These are phyloP conservation scores for Phallus indusiatus DNA, from an alignment of 768 basidiomycete species.

Conservation along the genomic window DNA sequence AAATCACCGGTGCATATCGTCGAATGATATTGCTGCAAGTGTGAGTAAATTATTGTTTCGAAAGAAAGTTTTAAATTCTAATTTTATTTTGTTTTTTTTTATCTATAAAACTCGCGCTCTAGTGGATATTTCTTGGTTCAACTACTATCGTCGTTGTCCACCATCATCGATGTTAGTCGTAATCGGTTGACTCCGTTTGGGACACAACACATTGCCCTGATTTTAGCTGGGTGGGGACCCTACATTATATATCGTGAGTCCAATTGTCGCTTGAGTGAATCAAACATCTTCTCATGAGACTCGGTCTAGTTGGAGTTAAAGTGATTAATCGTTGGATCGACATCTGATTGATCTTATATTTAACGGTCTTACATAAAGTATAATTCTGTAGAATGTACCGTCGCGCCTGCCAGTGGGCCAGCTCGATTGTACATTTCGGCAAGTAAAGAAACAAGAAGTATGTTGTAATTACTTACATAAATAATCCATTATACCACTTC, in stretches of 20 bases:
- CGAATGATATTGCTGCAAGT: slow-evolving; percentile 48
- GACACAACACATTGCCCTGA: slow-evolving; percentile 53
- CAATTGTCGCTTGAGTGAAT: neutral
- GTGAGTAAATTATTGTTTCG: slow-evolving; percentile 21
- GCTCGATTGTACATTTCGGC: too few relatives aligned
- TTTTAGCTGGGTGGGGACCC: slow-evolving; percentile 54
- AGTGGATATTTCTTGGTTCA: slow-evolving; percentile 39
- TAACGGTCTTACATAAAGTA: too few relatives aligned
- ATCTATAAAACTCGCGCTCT: neutral
- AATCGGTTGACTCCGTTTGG: slow-evolving; percentile 39
- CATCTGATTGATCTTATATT: neutral
- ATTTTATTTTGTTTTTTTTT: too few relatives aligned
- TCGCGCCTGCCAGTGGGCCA: too few relatives aligned
- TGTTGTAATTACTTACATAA: too few relatives aligned
- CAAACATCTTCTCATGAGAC: neutral
- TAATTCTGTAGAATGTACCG: too few relatives aligned
- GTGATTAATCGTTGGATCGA: neutral
- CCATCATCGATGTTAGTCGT: slow-evolving; percentile 39
- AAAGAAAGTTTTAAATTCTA: neutral
- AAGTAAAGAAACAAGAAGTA: too few relatives aligned
- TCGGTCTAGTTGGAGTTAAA: neutral
- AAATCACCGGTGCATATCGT: slow-evolving; percentile 32
- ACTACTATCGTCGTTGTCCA: slow-evolving; percentile 39
- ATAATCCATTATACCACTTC: too few relatives aligned
- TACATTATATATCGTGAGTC: slow-evolving; percentile 41